A percentile compares a stretch with the other conserved stretches of the same genome.
Conservation (phyloP, 2,329 filamentous ascomycete genomes). For the Gyromitra esculenta region DNA sequence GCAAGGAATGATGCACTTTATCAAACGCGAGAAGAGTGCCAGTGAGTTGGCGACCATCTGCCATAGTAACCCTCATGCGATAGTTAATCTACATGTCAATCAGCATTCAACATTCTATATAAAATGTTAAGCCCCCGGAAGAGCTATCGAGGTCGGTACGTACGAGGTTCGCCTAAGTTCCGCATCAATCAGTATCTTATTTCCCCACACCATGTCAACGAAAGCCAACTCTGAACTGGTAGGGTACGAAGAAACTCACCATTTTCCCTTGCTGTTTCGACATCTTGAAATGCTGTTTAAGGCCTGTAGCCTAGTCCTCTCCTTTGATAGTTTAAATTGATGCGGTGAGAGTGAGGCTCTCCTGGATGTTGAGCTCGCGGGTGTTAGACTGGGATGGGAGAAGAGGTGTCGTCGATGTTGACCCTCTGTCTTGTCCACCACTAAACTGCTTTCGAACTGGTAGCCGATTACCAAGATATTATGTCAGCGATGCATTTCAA, state of each 20-base stretch:
- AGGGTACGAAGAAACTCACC: conserved; percentile 72
- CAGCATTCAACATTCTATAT: conserved; percentile 15
- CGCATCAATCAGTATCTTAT: conserved; percentile 68
- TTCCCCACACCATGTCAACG: conserved; percentile 62
- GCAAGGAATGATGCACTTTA: conserved; percentile 70
- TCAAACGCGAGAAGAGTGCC: conserved; percentile 99
- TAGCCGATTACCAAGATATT: conserved; percentile 17
- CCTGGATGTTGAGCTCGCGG: conserved; percentile 36
- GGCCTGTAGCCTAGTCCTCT: conserved; percentile 40
- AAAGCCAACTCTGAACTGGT: conserved; percentile 62
- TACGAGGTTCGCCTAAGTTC: conserved; percentile 74
- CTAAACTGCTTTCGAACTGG: conserved; percentile 18
- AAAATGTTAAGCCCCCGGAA: conserved; percentile 4
- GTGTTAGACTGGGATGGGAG: conserved; percentile 16
- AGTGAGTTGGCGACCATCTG: conserved; percentile 94
- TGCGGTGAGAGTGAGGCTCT: conserved; percentile 29
- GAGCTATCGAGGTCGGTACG: conserved; percentile 60
- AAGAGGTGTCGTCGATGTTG: conserved; percentile 51
- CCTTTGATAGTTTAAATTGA: conserved; percentile 19
- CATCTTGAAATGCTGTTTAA: conserved; percentile 64
- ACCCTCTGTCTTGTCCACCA: conserved; percentile 39
- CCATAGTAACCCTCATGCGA: conserved; percentile 96
- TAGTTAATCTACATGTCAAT: conserved; percentile 87
- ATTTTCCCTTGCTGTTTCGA: conserved; percentile 99
- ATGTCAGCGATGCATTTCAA: conserved; percentile 18